Evolutionary conservation across 306 rosid genomes (phyloP).

Genomic region (Acacia melanoxylon): DNA sequence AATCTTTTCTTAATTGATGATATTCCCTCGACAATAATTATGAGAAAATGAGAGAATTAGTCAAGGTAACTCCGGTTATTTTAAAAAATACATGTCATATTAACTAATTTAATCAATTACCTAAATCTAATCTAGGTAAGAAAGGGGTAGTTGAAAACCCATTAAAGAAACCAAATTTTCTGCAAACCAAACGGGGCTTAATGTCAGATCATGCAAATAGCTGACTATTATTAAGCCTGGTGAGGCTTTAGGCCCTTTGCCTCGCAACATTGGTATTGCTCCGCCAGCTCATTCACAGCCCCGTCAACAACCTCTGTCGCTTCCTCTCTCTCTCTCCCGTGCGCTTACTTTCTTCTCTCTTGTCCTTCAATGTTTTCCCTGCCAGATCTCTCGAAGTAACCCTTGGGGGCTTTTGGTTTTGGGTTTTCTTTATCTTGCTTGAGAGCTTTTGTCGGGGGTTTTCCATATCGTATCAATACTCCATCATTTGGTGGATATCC

Average conservation of each 20-base stretch:
- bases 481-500: conserved; percentile 20
- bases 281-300: conserved; percentile 78
- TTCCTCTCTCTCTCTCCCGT: background rate
- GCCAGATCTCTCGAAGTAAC: conserved; percentile 69
- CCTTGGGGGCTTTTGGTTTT: conserved; percentile 55
- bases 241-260: conserved; percentile 39
- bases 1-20: no score
- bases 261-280: conserved; percentile 57
- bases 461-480: conserved; percentile 27
- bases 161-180: background rate
- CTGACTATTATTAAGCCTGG: conserved; percentile 19
- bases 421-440: background rate
- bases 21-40: no score
- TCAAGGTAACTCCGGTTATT: accelerated
- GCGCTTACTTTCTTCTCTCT: conserved; percentile 30
- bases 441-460: conserved; percentile 35
- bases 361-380: conserved; percentile 52
- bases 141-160: background rate
- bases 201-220: conserved; percentile 85
- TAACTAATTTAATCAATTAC: no score
- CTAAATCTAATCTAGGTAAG: accelerated
- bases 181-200: background rate
- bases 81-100: no score
- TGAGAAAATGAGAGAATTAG: no score
- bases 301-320: conserved; percentile 55